Evolutionary conservation across 1,284 basidiomycete species (phyloP).

Genomic region (Hypsizygus ulmarius): DNA sequence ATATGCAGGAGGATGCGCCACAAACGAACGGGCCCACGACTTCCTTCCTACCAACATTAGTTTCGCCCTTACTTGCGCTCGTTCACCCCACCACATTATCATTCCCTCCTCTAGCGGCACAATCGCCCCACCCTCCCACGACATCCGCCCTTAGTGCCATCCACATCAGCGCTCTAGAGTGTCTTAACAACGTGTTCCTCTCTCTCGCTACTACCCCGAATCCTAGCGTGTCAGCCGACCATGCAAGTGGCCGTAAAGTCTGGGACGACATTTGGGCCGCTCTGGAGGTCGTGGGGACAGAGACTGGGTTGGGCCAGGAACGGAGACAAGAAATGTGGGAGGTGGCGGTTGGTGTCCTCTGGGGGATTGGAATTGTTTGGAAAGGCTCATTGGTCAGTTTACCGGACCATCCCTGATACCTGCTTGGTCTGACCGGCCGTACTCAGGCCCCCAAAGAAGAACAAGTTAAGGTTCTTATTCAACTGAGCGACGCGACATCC

Average conservation of each 20-base stretch:
- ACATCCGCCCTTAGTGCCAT: conserved; percentile 80
- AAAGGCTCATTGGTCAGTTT: conserved; percentile 55
- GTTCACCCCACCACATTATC: conserved; percentile 74
- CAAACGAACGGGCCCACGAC: conserved; percentile 24
- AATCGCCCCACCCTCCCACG: conserved; percentile 79
- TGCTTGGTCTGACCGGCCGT: neutral
- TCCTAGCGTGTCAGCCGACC: conserved; percentile 40
- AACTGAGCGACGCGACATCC: conserved; percentile 54
- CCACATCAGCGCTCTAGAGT: conserved; percentile 84
- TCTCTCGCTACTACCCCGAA: conserved; percentile 56
- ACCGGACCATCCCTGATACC: neutral
- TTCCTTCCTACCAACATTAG: conserved; percentile 44
- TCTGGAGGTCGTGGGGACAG: conserved; percentile 57
- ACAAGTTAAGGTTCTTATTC: conserved; percentile 66
- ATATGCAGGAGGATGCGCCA: conserved; percentile 39
- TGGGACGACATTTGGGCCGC: conserved; percentile 64
- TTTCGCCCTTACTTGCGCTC: conserved; percentile 63
- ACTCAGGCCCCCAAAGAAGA: conserved; percentile 50
- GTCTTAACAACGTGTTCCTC: conserved; percentile 87
- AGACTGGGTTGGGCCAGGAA: conserved; percentile 61
- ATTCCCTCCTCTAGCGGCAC: conserved; percentile 69
- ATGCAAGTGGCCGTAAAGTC: conserved; percentile 47
- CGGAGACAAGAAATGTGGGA: conserved; percentile 69
- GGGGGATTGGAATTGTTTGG: conserved; percentile 72
- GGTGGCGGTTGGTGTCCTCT: conserved; percentile 72